Base-by-base conservation (phyloP, 805 yeast species). In the Candida ipomoeae region DNA sequence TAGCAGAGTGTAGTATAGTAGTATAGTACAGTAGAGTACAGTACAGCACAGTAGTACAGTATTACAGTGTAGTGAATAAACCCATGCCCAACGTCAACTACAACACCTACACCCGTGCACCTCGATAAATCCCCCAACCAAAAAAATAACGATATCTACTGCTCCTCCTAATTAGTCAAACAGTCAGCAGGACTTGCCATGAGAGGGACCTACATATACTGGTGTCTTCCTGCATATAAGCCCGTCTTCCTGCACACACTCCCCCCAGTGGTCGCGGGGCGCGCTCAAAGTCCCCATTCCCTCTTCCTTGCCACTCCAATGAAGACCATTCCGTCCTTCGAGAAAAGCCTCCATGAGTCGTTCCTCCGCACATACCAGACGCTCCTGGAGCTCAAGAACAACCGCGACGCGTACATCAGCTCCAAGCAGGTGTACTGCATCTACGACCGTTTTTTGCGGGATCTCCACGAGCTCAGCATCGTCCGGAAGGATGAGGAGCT, bases 391-490 rank as follows among this genome's bases (percentile, higher is more conserved):
- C 58, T 73, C 58, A 87, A 86, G 61, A 82, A 81, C 63, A 85
- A 86, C 65, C 76, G 90, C 49, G 67, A 75, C 32, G 82, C 81
- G 51, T 87, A 77, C 57, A 73, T 87, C 59, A 82, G 81, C 63
- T 83, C 90, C 18, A 79, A 80, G 56, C 89, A 83, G 57, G 84
- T 87, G n/a, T 75, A 78, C 55, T 60, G 67, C 10, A 75, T 81
- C 20, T 87, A 87, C 57, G 80, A 80, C 49, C 65, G 72, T 35
- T 88, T 86, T 40, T 70, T 87, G 48, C 63, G 69, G 14, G 66
- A 76, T 40, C 78, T 84, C 13, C 78, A 81, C 52, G 78, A 77
- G 44, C 66, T 87, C 51, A 77, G 79, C 51, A 64, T 68, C 31
- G 71, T 82, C 37, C 74, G 92, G 56, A 77, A 74, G 62, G 72